Evolutionary conservation across 1,139 yeast species (phyloP).

Genomic region (Saccharomycopsis hybrid): DNA sequence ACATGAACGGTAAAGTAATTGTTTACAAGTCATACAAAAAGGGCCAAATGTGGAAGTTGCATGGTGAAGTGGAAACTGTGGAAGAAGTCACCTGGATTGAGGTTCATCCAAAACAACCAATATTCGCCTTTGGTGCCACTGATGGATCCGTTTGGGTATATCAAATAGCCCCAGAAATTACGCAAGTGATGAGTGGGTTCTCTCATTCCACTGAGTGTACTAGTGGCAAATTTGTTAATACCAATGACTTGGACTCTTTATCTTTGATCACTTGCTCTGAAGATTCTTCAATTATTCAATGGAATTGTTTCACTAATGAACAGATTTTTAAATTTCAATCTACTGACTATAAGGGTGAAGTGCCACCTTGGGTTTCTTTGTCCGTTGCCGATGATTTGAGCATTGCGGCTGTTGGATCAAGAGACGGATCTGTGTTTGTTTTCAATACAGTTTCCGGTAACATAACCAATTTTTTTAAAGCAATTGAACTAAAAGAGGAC

Average conservation of each 20-base stretch:
- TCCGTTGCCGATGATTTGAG: constrained; percentile 40
- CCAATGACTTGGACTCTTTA: constrained; percentile 53
- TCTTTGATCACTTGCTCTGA: constrained; percentile 75
- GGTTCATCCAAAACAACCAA: constrained; percentile 69
- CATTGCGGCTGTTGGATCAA: constrained; percentile 66
- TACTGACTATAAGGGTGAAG: constrained; percentile 59
- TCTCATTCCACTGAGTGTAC: constrained; percentile 77
- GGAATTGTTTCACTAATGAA: constrained; percentile 83
- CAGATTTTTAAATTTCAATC: constrained; percentile 58
- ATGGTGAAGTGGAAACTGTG: constrained; percentile 61
- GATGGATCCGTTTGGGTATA: constrained; percentile 97
- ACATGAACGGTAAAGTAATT: constrained; percentile 84
- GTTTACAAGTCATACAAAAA: constrained; percentile 65
- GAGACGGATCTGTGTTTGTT: constrained; percentile 78
- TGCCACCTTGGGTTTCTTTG: constrained; percentile 84
- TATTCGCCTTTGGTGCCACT: constrained; percentile 88
- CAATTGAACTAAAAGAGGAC: constrained; percentile 56
- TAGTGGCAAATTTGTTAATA: constrained; percentile 64
- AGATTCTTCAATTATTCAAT: constrained; percentile 78
- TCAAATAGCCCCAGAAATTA: constrained; percentile 59
- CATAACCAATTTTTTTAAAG: constrained; percentile 57
- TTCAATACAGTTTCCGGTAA: constrained; percentile 70
- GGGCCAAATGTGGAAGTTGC: constrained; percentile 75
- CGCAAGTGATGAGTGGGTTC: constrained; percentile 73
- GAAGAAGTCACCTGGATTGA: constrained; percentile 78